phyloP scores from a whole-genome alignment of 2,329 filamentous ascomycete genomes.

The Penicillium sp. region DNA sequence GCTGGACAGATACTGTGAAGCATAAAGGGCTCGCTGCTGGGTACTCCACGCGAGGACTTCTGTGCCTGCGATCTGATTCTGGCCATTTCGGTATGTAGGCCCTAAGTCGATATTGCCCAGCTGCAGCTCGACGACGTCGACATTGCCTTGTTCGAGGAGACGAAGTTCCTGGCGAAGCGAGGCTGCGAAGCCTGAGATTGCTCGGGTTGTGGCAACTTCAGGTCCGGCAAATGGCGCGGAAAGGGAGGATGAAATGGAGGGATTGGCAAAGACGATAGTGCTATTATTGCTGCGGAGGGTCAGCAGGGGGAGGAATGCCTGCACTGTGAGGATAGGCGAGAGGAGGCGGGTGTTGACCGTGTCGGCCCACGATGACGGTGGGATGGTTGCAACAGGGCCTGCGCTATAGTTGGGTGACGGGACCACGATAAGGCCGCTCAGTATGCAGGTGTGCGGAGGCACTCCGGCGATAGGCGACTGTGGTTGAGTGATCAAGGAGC shows the following conservation, averaged over 20 bases:
- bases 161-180: constrained; percentile 76
- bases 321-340: constrained; percentile 81
- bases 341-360: constrained; percentile 89
- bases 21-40: constrained; percentile 54
- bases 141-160: constrained; percentile 57
- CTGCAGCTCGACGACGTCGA: constrained; percentile 82
- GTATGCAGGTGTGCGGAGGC: constrained; percentile 69
- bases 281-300: constrained; percentile 57
- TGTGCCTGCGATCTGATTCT: constrained; percentile 44
- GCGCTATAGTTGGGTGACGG: constrained; percentile 75
- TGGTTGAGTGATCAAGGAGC: constrained; percentile 68
- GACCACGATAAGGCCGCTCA: constrained; percentile 79
- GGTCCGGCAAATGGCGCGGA: constrained; percentile 57
- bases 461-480: constrained; percentile 75
- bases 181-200: constrained; percentile 79
- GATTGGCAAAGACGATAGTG: constrained; percentile 45
- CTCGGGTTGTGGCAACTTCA: constrained; percentile 81
- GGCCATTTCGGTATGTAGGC: constrained; percentile 51
- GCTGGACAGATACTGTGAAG: constrained; percentile 43
- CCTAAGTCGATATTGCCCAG: constrained; percentile 88
- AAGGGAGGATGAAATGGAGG: constrained; percentile 47
- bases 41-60: constrained; percentile 61
- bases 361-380: constrained; percentile 80
- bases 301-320: constrained; percentile 81
- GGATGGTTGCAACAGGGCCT: constrained; percentile 80